Evolutionary conservation across 1,284 basidiomycete species (phyloP), one percentile per base, ranked within the genome.

Genomic region (Sanghuangporus sanghuang): DNA sequence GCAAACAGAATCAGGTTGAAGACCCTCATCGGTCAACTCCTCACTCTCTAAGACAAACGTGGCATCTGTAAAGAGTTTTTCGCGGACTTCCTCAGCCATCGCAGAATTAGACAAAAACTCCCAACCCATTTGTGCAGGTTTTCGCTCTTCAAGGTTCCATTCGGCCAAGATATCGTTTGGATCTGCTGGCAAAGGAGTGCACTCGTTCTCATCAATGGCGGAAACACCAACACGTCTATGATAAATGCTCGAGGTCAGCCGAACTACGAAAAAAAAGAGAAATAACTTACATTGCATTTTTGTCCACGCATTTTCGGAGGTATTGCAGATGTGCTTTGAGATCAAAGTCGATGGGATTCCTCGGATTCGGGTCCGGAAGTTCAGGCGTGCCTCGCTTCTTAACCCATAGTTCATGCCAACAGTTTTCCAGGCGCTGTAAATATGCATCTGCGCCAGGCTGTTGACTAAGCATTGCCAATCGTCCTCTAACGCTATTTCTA

Each of bases 301-400:
- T 96, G 74, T 96, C 92, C 52, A 97, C 80, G 68, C 90, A 81
- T 12, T 81, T 80, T 44, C 95, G 83, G 59, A 97, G 79, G 71
- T 93, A 94, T 66, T 88, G 84, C 42, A 96, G 73, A 68, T 96
- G 94, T 16, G 80, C 79, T 27, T 84, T 76, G 11, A 96, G 75
- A 72, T 93, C 85, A 70, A 97, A 95, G 49, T 92, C 84, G 6
- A 80, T 84, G 16, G 86, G 75, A 71, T 87, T 90, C 23, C 77
- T 75, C 5, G 84, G 85, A 69, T 93, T 81, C 6, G 84, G 80
- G 69, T 97, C 95, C 0, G 85, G 86, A 39, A 97, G 79, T 42
- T 79, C 76, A 12, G 79, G 75, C 0, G 86, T 85, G 2, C 87
- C 89, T 63, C 89, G 82, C 70, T 93, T 81, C 67, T 84, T 81